Conservation (phyloP, 441 rosid species). For the Populus hybrid region DNA sequence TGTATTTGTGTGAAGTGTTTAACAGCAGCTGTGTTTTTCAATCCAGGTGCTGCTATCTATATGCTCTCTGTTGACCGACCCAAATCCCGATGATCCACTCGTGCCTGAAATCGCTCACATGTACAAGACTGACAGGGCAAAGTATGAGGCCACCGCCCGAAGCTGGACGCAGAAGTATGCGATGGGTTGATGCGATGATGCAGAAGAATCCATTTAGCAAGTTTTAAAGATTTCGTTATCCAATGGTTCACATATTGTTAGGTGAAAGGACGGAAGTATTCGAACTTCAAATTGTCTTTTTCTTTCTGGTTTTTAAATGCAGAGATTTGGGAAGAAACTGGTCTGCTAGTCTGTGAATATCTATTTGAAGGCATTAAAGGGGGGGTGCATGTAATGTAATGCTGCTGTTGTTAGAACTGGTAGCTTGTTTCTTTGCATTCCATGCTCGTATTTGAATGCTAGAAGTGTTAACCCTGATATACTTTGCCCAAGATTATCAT, state of each 20-base stretch:
- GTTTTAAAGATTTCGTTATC: slow-evolving; percentile 18
- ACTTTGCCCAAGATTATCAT: slow-evolving; percentile 21
- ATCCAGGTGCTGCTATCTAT: slow-evolving; percentile 77
- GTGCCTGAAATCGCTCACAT: slow-evolving; percentile 7
- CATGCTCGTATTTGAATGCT: background rate
- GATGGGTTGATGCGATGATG: slow-evolving; percentile 50
- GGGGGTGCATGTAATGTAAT: slow-evolving; percentile 16
- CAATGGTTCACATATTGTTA: slow-evolving; percentile 7
- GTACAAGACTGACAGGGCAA: slow-evolving; percentile 66
- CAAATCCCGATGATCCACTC: slow-evolving; percentile 76
- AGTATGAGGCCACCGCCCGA: slow-evolving; percentile 68
- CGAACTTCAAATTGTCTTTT: slow-evolving; percentile 14
- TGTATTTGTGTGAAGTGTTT: slow-evolving; percentile 64
- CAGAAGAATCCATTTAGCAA: background rate
- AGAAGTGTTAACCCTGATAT: background rate
- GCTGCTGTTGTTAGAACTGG: slow-evolving; percentile 6
- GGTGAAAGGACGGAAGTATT: slow-evolving; percentile 38
- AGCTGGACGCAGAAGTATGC: slow-evolving; percentile 89
- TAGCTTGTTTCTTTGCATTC: background rate
- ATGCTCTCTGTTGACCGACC: slow-evolving; percentile 78
- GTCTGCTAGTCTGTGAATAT: slow-evolving; percentile 22
- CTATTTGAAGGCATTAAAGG: slow-evolving; percentile 1
- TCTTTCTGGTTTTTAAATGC: slow-evolving; percentile 2
- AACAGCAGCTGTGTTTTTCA: background rate
- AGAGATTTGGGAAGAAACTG: slow-evolving; percentile 8